Evolutionary conservation across 768 basidiomycete genomes (phyloP).

Genomic region (Ramaria sp.): DNA sequence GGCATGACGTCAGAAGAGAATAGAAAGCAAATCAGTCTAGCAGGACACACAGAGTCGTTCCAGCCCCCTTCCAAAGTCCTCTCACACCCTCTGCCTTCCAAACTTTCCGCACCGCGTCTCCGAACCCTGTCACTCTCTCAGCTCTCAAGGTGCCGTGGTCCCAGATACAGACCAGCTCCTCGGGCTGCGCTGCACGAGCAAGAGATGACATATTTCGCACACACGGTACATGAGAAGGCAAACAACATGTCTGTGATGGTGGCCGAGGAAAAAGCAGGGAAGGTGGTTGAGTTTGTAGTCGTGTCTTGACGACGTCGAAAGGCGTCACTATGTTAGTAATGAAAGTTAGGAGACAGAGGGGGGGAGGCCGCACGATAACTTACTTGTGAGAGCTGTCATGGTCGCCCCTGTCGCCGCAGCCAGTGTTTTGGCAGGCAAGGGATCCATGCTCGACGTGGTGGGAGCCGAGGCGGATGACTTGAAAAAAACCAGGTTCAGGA

Average conservation of each 20-base stretch:
- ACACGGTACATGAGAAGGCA: conserved; percentile 46
- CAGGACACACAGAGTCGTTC: conserved; percentile 69
- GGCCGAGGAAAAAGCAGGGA: conserved; percentile 40
- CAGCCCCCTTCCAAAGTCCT: conserved; percentile 93
- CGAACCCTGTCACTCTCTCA: conserved; percentile 75
- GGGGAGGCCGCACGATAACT: conserved; percentile 15
- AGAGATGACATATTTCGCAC: conserved; percentile 72
- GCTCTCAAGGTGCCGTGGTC: conserved; percentile 58
- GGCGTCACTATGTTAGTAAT: conserved; percentile 78
- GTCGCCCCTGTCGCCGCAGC: conserved; percentile 74
- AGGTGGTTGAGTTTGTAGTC: conserved; percentile 85
- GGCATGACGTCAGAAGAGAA: conserved; percentile 13
- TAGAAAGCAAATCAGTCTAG: not conserved
- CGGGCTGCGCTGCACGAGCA: conserved; percentile 42
- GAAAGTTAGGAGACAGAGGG: not conserved
- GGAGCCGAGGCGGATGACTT: not conserved
- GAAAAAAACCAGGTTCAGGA: not conserved
- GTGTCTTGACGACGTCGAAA: conserved; percentile 96
- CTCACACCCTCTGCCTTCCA: conserved; percentile 68
- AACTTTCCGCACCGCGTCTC: conserved; percentile 74
- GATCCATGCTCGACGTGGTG: conserved; percentile 38
- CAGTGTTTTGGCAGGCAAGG: conserved; percentile 66
- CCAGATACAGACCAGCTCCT: conserved; percentile 72
- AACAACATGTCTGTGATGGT: conserved; percentile 55
- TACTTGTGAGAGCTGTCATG: conserved; percentile 76